Evolutionary conservation across 1,284 basidiomycete genomes (phyloP).

Genomic region (Microbotryum lychnidis-dioicae): DNA sequence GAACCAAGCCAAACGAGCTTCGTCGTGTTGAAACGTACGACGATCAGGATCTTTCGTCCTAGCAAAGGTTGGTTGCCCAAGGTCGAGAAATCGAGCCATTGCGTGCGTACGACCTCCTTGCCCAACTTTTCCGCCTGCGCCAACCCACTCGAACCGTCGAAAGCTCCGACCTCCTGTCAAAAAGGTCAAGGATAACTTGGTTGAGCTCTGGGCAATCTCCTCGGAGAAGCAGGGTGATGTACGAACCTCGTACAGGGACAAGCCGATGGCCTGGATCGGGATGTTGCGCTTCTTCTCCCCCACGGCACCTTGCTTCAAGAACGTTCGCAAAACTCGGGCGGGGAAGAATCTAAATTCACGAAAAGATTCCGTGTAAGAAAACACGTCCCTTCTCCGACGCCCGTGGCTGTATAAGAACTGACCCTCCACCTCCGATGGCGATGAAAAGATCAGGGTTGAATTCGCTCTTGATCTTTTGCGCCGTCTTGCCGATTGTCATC

Average conservation of each 20-base stretch:
- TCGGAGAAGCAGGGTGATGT: constrained; percentile 44
- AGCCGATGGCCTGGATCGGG: constrained; percentile 80
- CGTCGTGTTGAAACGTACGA: constrained; percentile 50
- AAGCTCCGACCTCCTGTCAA: constrained; percentile 18
- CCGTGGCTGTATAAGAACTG: constrained; percentile 5
- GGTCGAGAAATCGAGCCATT: constrained; percentile 61
- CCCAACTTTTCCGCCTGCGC: constrained; percentile 57
- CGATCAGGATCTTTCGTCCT: constrained; percentile 69
- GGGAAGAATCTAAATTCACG: constrained; percentile 71
- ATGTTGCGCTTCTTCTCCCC: constrained; percentile 62
- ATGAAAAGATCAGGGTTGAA: constrained; percentile 58
- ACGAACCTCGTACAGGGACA: constrained; percentile 70
- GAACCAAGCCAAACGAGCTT: no score
- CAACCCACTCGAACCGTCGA: constrained; percentile 14
- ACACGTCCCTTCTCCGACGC: constrained; percentile 28
- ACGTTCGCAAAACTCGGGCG: constrained; percentile 83
- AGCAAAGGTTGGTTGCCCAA: constrained; percentile 59
- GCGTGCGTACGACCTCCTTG: constrained; percentile 68
- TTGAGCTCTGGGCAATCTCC: no score
- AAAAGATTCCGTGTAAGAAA: neutral
- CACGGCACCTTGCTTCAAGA: constrained; percentile 57
- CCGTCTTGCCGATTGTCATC: constrained; percentile 56
- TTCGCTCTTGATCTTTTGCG: constrained; percentile 53
- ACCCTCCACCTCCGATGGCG: constrained; percentile 29
- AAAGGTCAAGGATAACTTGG: no score